phyloP scores from a whole-genome alignment of 2,329 filamentous ascomycete species.

The Trichoderma sp. region DNA sequence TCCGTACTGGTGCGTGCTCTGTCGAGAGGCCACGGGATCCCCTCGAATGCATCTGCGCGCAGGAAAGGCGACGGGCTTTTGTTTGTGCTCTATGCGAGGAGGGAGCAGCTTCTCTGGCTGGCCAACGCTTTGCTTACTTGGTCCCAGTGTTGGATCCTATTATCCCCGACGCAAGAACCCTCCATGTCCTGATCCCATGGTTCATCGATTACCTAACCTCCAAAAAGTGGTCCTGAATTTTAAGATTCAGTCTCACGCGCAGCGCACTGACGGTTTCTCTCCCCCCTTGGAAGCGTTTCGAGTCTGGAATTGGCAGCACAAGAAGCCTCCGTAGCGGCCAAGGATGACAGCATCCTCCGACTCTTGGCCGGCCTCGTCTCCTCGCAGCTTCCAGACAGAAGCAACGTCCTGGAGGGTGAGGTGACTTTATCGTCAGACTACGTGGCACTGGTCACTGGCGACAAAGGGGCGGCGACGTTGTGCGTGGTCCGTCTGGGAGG shows the following conservation, averaged over 20 bases:
- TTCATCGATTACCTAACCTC: neutral
- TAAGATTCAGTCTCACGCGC: constrained; percentile 12
- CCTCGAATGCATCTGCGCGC: neutral
- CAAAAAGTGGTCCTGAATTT: constrained; percentile 11
- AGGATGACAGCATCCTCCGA: neutral
- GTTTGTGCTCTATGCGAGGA: neutral
- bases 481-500: constrained; percentile 13
- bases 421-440: constrained; percentile 19
- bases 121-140: neutral
- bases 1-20: neutral
- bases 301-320: neutral
- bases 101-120: neutral
- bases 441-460: constrained; percentile 22
- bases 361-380: neutral
- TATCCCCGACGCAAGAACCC: neutral
- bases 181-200: neutral
- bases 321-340: neutral
- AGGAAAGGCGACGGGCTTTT: neutral
- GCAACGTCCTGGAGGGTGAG: constrained; percentile 1
- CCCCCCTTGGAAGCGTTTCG: neutral
- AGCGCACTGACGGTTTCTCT: neutral
- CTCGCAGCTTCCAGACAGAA: neutral
- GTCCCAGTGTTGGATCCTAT: neutral
- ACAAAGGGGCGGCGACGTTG: constrained; percentile 20
- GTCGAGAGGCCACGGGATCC: constrained; percentile 6